phyloP scores from a whole-genome alignment of 2,329 filamentous ascomycete genomes.

The Beauveria sp. region DNA sequence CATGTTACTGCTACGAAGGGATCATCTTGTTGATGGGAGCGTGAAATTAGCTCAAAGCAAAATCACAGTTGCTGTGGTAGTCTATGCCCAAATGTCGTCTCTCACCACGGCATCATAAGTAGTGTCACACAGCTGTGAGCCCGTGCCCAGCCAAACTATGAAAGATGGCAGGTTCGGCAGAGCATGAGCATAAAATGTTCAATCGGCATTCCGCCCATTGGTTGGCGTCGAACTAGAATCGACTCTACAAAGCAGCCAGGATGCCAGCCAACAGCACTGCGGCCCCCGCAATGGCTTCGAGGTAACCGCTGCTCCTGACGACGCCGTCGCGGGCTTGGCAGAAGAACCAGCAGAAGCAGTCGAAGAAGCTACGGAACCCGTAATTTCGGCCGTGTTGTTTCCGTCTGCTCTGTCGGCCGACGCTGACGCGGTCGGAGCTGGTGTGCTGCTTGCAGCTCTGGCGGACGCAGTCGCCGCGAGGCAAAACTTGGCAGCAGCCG shows the following conservation, averaged over 20 bases:
- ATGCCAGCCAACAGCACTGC: neutral
- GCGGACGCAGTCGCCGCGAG: conserved; percentile 11
- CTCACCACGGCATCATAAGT: neutral
- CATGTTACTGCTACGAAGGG: too few relatives aligned
- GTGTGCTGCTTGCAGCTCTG: neutral
- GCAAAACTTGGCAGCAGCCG: conserved; percentile 14
- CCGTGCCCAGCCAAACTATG: neutral
- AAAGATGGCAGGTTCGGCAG: neutral
- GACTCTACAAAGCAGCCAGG: conserved; percentile 2
- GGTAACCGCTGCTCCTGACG: neutral
- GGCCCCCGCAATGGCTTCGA: neutral
- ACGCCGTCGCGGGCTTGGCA: neutral
- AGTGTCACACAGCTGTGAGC: neutral
- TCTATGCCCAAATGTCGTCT: neutral
- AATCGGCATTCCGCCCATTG: too few relatives aligned
- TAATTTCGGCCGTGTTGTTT: neutral
- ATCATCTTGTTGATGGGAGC: too few relatives aligned
- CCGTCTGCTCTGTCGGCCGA: neutral
- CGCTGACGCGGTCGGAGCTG: conserved; percentile 8
- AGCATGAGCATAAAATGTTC: neutral
- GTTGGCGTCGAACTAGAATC: neutral
- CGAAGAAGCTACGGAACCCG: neutral
- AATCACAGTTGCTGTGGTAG: too few relatives aligned
- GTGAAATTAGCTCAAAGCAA: too few relatives aligned
- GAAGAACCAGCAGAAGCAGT: neutral